Conservation (phyloP, 179 eudicot genomes). For the Beta corolliflora region DNA sequence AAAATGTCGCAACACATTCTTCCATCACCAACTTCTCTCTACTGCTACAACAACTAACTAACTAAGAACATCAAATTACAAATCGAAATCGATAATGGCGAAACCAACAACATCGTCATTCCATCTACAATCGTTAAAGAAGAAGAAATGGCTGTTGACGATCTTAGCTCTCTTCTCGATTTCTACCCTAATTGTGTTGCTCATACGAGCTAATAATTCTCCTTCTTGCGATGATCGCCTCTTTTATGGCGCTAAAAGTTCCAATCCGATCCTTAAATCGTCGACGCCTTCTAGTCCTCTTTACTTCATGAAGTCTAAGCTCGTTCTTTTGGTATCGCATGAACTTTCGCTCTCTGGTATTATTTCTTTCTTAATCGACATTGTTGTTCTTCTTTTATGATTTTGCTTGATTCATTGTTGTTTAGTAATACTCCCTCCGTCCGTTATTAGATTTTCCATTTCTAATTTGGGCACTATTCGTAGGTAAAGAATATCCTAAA, state of each 20-base stretch:
- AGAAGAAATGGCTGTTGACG: conserved; percentile 44
- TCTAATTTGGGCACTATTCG: too few relatives aligned
- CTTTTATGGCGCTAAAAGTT: conserved; percentile 8
- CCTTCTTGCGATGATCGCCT: conserved; percentile 33
- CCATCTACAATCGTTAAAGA: conserved; percentile 25
- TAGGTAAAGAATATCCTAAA: too few relatives aligned
- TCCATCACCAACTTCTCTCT: not conserved
- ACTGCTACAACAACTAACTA: not conserved
- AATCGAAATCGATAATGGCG: conserved; percentile 31
- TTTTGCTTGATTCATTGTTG: not conserved
- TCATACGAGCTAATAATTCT: conserved; percentile 34
- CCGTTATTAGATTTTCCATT: too few relatives aligned
- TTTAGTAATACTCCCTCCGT: not conserved
- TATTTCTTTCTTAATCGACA: not conserved
- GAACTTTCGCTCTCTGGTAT: conserved; percentile 95
- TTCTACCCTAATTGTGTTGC: conserved; percentile 44
- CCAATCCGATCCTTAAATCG: conserved; percentile 20
- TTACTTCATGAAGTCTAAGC: conserved; percentile 91
- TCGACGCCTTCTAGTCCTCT: conserved; percentile 53
- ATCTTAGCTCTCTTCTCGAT: conserved; percentile 40
- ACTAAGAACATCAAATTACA: not conserved
- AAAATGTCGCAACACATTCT: not conserved
- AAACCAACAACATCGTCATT: conserved; percentile 32
- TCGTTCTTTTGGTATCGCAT: conserved; percentile 88
- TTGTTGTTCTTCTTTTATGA: not conserved